phyloP scores from a whole-genome alignment of 495 filamentous ascomycete species.

The Schizothecium vesticola region DNA sequence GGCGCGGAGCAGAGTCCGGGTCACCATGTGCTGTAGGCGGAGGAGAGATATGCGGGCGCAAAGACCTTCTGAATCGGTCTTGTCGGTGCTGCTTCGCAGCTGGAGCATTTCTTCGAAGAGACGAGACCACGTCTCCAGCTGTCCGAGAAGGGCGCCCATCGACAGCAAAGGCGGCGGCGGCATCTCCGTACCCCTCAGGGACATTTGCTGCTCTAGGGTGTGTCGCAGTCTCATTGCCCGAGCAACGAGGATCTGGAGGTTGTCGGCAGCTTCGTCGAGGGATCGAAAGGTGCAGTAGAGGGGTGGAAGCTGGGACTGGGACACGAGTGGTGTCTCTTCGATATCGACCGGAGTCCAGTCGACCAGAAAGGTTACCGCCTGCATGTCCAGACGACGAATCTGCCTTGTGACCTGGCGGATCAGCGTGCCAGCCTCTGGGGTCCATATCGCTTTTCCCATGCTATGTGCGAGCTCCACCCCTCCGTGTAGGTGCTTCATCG shows the following conservation, averaged over 20 bases:
- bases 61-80: not conserved
- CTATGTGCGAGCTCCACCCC: not conserved
- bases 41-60: not conserved
- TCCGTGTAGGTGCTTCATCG: not conserved
- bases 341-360: not conserved
- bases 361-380: not conserved
- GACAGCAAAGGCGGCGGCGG: not conserved
- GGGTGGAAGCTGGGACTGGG: not conserved
- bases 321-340: not conserved
- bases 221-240: not conserved
- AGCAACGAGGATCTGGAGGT: not conserved
- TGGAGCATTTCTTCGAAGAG: not conserved
- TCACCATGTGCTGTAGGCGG: not conserved
- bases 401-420: not conserved
- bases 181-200: not conserved
- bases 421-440: no score
- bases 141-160: not conserved
- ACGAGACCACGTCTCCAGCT: not conserved
- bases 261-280: not conserved
- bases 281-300: not conserved
- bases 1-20: not conserved
- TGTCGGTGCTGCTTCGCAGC: not conserved
- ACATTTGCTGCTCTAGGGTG: not conserved
- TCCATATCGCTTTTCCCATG: not conserved
- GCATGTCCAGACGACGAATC: not conserved